Evolutionary conservation across 2,329 filamentous ascomycete genomes (phyloP), one percentile per base, ranked within the genome.

Genomic region (Metarhizium anisopliae): DNA sequence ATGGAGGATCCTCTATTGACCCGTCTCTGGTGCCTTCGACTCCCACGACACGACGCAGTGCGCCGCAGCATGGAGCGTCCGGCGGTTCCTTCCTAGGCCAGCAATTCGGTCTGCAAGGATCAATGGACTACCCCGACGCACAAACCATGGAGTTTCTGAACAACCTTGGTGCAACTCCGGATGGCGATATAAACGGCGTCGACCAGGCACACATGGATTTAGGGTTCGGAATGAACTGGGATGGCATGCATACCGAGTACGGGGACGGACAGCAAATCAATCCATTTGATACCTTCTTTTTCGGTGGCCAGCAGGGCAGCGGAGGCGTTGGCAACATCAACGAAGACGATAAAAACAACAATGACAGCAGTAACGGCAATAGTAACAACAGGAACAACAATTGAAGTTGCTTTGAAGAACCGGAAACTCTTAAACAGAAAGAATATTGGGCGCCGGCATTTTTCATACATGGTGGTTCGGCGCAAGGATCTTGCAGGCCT

Each of bases 221-320:
- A 50, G 84, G 84, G 0, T 84, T 85, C 60, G 85, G 85, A 55
- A 76, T 89, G 50, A 84, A 84, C 38, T 84, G 82, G 80, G 77
- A 83, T 58, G 75, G 77, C 13, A 74, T 84, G 65, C 77, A 83
- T 63, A 83, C 86, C 61, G 85, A 87, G 62, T 86, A 78, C 57
- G 76, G 76, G 56, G 79, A 84, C 50, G 76, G 81, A 65, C 78
- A 83, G 67, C 77, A 83, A 64, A 77, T 87, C 64, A 81, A 88
- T 57, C 78, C 85, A 0, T 89, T 90, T 68, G 86, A 89, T 64
- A 83, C 83, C 0, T 89, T 89, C 66, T 88, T 87, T 72, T 87
- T 88, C 66, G 84, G 85, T 1, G 79, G 78, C 0, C 78, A 78
- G 60, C 67, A 68, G 53, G 63, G 63, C 16, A 68, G 72, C 11